Conservation (phyloP, 805 yeast genomes). For the Yamadazyma takamatsuzukensis region DNA sequence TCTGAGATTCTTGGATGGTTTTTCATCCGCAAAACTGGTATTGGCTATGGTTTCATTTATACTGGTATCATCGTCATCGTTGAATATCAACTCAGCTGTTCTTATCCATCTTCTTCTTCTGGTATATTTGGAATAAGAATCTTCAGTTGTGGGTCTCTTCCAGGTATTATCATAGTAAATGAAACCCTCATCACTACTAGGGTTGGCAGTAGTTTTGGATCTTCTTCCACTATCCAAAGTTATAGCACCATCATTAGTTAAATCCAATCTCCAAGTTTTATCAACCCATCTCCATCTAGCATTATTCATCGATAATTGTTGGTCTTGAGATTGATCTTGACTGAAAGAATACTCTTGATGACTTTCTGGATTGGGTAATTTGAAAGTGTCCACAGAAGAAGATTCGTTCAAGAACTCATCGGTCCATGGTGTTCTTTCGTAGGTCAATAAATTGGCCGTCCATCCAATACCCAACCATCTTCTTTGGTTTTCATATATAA, state of each 20-base stretch:
- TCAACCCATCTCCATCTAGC: constrained; percentile 96
- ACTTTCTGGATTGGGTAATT: constrained; percentile 68
- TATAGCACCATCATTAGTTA: constrained; percentile 83
- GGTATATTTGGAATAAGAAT: constrained; percentile 85
- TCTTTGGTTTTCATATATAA: constrained; percentile 89
- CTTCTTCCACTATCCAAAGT: constrained; percentile 62
- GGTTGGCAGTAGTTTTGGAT: constrained; percentile 59
- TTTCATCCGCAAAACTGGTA: constrained; percentile 6
- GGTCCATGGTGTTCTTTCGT: constrained; percentile 96
- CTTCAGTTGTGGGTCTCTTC: constrained; percentile 87
- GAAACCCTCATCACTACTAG: constrained; percentile 78
- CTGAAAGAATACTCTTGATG: constrained; percentile 19
- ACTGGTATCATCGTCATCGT: constrained; percentile 7
- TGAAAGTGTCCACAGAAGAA: constrained; percentile 70
- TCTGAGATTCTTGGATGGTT: constrained; percentile 27
- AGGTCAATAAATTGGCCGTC: constrained; percentile 87
- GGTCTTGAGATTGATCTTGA: constrained; percentile 18
- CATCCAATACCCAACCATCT: constrained; percentile 98
- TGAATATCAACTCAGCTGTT: constrained; percentile 75
- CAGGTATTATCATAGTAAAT: constrained; percentile 90
- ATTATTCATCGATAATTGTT: constrained; percentile 22
- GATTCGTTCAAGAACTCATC: constrained; percentile 91
- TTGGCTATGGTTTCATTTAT: constrained; percentile 2
- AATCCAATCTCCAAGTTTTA: constrained; percentile 84
- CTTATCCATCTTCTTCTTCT: constrained; percentile 95